Evolutionary conservation across 2,329 filamentous ascomycete species (phyloP), one percentile per base, ranked within the genome.

Genomic region (Davidsoniella neocaledoniae): DNA sequence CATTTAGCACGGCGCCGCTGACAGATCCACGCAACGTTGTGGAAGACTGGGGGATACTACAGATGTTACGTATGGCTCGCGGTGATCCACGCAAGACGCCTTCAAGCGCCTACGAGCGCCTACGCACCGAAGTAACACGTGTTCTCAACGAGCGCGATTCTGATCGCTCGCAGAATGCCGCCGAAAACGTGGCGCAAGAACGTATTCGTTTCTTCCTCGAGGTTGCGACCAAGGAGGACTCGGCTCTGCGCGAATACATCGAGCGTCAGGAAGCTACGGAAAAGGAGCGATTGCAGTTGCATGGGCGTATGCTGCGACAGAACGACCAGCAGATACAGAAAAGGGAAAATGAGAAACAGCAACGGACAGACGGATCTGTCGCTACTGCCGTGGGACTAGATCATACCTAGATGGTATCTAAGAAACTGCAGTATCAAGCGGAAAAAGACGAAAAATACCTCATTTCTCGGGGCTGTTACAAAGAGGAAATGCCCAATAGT

Each of bases 101-200:
- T n/a, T 40, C 55, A 0, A 44, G 57, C 1, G 44, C 56, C 0
- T 63, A 62, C 40, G 55, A 54, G 1, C 29, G 56, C 0, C 44
- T 66, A 0, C 57, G 56, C 0, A 57, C 66, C 8, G 57, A 64
- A 17, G 61, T 67, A 14, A 55, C 61, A 2, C 61, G 61, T 3
- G 56, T 56, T 4, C 66, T 68, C 43, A 55, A 57, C 3, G 59
- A 63, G 16, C 65, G 67, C 2, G 64, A 68, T 17, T 39, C 37
- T 1, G 48, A 53, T 55, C 58, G 19, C 38, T 55, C 54, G 21
- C 58, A 39, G 17, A 54, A 49, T 48, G 60, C 21, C 21, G 54
- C 44, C 1, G 37, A 55, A 12, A 45, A 52, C 14, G 59, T 59
- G 12, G 59, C 57, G 4, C 46, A 50, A 2, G 57, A 57, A 4